phyloP scores from a whole-genome alignment of 306 rosid genomes.

The Herpetospermum pedunculosum region DNA sequence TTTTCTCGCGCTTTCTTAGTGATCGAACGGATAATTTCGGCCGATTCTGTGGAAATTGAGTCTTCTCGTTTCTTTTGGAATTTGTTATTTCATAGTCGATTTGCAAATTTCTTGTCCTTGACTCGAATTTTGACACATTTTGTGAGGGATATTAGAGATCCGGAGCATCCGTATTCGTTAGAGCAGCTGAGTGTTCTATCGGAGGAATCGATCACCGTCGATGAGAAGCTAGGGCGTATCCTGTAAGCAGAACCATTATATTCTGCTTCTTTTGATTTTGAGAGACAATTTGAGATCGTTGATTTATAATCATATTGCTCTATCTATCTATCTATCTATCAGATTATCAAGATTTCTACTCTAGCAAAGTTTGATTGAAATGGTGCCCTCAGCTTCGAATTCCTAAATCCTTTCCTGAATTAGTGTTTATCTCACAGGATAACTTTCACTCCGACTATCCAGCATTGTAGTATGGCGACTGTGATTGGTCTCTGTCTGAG shows the following conservation, averaged over 20 bases:
- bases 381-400: not conserved
- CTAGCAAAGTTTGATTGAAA: not conserved
- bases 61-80: not conserved
- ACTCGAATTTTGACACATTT: constrained; percentile 53
- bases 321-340: no score
- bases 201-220: constrained; percentile 86
- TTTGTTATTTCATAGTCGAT: not conserved
- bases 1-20: not conserved
- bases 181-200: constrained; percentile 96
- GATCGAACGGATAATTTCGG: not conserved
- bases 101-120: constrained; percentile 31
- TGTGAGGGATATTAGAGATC: constrained; percentile 98
- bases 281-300: not conserved
- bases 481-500: constrained; percentile 91
- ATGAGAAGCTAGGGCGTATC: constrained; percentile 75
- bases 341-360: not conserved
- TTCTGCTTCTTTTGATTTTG: not conserved
- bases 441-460: constrained; percentile 90
- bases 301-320: not conserved
- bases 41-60: not conserved
- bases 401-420: not conserved
- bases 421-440: constrained; percentile 38
- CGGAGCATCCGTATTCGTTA: constrained; percentile 95
- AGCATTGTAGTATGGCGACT: constrained; percentile 96
- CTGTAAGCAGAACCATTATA: constrained; percentile 27